Evolutionary conservation across 345 rosid species (phyloP), one percentile per base, ranked within the genome.

Genomic region (Arabidopsis thaliana): DNA sequence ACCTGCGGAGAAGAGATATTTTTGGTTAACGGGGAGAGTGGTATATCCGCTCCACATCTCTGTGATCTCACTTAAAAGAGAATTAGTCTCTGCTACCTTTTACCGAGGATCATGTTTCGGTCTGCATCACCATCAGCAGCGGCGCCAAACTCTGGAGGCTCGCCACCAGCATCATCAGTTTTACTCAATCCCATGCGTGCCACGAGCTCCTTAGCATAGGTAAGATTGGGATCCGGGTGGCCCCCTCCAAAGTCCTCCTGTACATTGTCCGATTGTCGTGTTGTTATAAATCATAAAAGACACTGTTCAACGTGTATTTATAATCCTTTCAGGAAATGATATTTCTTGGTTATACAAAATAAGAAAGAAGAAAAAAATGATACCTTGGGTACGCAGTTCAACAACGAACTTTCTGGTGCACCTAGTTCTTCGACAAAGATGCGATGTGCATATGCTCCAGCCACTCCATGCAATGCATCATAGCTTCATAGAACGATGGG

Each of bases 71-170:
- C 34, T 66, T 51, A 12, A 8, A 41, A 14, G 16, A 69, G 41
- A 5, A 58, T 28, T n/a, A 32, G 34, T 14, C 44, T 14, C 44
- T 1, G 53, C 62, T 84, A 93, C 94, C 93, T 93, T 85, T 89
- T 93, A 14, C 98, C 98, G 12, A 91, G 98, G 80, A 93, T 56
- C 98, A 93, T 91, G 78, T 93, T 93, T 65, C 94, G 93, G 79
- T 93, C 98, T 9, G 98, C 98, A 86, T 93, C 98, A 80, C 97
- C 97, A 79, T 91, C 94, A 84, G 97, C 86, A 80, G 97, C 96
- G 25, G 98, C 97, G 55, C 98, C 95, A 82, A 93, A 91, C 71
- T 93, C 97, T 64, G 98, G 98, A 8, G 87, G 90, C 75, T 91
- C 94, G 65, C 51, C 86, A 45, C 71, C 84, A 56, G 88, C 50